Conservation (phyloP, 2,329 filamentous ascomycete species). For the Rhynchosporium agropyri region DNA sequence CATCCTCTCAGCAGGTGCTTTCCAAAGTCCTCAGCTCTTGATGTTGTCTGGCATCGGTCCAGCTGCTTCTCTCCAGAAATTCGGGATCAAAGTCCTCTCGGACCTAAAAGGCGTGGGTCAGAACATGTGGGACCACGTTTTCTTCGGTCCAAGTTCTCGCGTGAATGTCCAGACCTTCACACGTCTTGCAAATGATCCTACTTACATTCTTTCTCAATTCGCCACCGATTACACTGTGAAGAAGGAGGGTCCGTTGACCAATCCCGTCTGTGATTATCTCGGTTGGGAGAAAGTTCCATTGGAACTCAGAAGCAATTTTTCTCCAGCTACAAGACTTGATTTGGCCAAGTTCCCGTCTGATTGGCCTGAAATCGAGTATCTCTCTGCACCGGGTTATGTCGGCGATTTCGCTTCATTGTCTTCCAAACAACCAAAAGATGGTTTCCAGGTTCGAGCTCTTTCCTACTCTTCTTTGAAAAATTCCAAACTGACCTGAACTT, state of each 20-base stretch:
- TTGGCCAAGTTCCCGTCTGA: conserved; percentile 26
- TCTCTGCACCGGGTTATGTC: conserved; percentile 21
- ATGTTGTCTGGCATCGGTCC: conserved; percentile 52
- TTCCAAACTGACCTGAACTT: not conserved
- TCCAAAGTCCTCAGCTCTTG: conserved; percentile 55
- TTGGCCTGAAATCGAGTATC: conserved; percentile 33
- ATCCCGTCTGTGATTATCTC: conserved; percentile 26
- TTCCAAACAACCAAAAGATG: conserved; percentile 20
- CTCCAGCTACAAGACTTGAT: conserved; percentile 9
- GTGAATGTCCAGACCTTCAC: conserved; percentile 19
- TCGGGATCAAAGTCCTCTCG: conserved; percentile 49
- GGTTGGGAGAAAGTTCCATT: conserved; percentile 33
- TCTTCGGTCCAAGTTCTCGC: conserved; percentile 15
- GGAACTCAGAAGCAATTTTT: not conserved
- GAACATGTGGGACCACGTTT: conserved; percentile 49
- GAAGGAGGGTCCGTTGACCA: conserved; percentile 22
- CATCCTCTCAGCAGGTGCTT: conserved; percentile 49
- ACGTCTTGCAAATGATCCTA: conserved; percentile 19
- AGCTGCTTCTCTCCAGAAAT: conserved; percentile 45
- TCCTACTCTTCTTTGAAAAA: not conserved
- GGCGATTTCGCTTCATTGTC: conserved; percentile 19
- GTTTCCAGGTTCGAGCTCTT: conserved; percentile 9
- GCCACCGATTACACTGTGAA: not conserved
- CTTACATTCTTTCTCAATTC: conserved; percentile 7
- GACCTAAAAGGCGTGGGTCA: conserved; percentile 54